phyloP scores from a whole-genome alignment of 2,329 filamentous ascomycete species.

The Fusarium succisae region DNA sequence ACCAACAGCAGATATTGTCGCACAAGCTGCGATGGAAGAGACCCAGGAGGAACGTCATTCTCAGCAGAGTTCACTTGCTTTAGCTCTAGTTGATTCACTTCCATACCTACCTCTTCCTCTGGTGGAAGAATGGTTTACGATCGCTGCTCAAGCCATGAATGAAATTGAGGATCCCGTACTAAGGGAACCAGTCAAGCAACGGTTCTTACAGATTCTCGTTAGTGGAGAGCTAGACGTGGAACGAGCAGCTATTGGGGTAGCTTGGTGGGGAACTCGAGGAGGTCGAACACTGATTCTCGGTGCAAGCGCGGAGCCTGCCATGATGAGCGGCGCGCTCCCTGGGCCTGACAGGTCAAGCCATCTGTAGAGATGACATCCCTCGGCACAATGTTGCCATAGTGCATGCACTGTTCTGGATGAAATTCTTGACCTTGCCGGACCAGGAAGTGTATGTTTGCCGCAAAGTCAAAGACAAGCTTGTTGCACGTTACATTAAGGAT shows the following conservation, averaged over 20 bases:
- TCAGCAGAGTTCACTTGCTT: slow-evolving; percentile 79
- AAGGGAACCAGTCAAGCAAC: slow-evolving; percentile 70
- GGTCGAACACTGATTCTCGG: slow-evolving; percentile 61
- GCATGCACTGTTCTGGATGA: not conserved
- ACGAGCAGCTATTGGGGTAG: slow-evolving; percentile 78
- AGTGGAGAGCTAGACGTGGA: slow-evolving; percentile 91
- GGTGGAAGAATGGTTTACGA: slow-evolving; percentile 82
- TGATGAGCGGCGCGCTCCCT: slow-evolving; percentile 66
- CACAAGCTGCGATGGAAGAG: slow-evolving; percentile 42
- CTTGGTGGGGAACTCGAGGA: slow-evolving; percentile 80
- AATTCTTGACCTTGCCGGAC: not conserved
- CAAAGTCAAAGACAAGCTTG: not conserved
- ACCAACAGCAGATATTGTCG: slow-evolving; percentile 50
- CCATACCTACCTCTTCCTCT: slow-evolving; percentile 75
- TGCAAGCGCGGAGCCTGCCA: slow-evolving; percentile 38
- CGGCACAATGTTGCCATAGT: not conserved
- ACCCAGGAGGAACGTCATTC: slow-evolving; percentile 60
- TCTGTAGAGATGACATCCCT: slow-evolving; percentile 44
- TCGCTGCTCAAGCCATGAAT: slow-evolving; percentile 74
- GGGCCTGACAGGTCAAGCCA: slow-evolving; percentile 47
- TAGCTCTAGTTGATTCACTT: slow-evolving; percentile 82
- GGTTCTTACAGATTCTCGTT: slow-evolving; percentile 83
- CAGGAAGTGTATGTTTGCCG: not conserved
- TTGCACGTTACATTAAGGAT: slow-evolving; percentile 4
- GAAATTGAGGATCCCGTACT: slow-evolving; percentile 69